Percentiles rank a stretch among this genome's conserved stretches.
Conservation (phyloP, 345 rosid genomes). For the Corchorus capsularis region DNA sequence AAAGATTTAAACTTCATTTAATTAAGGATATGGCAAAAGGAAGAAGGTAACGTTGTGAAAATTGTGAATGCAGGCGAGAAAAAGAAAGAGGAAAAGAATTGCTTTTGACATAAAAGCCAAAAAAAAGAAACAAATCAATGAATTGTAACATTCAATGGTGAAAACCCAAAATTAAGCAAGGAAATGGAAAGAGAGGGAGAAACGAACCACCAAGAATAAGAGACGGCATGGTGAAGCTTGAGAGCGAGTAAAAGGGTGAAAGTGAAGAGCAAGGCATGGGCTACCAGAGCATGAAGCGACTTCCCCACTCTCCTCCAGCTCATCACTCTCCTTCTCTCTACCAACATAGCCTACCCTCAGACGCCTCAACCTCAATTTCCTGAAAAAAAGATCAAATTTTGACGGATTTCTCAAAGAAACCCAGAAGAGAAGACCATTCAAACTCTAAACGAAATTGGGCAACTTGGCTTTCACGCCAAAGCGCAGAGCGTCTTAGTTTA, state of each 20-base stretch:
- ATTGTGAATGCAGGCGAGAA: background rate
- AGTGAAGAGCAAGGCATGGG: slow-evolving; percentile 72
- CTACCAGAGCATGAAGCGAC: slow-evolving; percentile 64
- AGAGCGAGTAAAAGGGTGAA: slow-evolving; percentile 77
- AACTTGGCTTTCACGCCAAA: slow-evolving; percentile 37
- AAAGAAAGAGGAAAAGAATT: background rate
- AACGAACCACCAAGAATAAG: slow-evolving; percentile 80
- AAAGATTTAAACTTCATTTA: background rate
- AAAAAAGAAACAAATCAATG: background rate
- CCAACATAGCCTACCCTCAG: slow-evolving; percentile 33
- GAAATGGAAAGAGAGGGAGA: background rate
- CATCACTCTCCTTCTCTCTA: slow-evolving; percentile 56
- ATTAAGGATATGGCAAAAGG: background rate
- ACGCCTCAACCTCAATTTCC: background rate
- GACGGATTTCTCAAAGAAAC: slow-evolving; percentile 3
- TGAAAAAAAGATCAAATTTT: background rate
- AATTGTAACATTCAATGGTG: background rate
- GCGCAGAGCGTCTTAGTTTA: background rate
- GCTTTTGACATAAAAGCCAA: background rate
- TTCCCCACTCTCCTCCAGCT: slow-evolving; percentile 78
- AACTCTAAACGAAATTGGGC: slow-evolving; percentile 20
- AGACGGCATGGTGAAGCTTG: slow-evolving; percentile 62
- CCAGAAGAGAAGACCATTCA: background rate
- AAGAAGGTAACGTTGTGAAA: background rate
- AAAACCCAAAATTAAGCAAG: background rate